Evolutionary conservation across 1,284 basidiomycete species (phyloP).

Genomic region (Flammula alnicola): DNA sequence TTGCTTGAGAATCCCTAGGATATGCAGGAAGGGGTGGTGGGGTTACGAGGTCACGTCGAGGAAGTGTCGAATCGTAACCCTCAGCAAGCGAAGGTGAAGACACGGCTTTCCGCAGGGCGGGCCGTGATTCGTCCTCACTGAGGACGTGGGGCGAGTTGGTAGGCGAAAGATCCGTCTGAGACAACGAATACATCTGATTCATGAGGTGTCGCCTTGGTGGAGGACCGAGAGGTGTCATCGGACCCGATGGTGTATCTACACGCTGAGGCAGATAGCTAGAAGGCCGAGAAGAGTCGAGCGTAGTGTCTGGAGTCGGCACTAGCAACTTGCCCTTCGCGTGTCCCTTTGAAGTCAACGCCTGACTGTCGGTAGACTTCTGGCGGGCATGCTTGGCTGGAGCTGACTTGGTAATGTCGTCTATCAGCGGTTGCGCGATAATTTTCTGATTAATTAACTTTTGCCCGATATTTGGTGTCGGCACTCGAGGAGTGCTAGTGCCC

Average conservation of each 20-base stretch:
- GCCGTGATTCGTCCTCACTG: conserved; percentile 22
- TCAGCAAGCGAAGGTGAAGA: conserved; percentile 61
- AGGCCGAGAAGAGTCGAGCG: conserved; percentile 32
- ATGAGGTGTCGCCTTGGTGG: conserved; percentile 58
- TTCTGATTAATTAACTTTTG: conserved; percentile 31
- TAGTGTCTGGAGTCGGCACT: conserved; percentile 14
- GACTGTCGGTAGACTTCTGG: conserved; percentile 34
- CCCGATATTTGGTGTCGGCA: conserved; percentile 11
- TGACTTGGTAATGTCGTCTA: conserved; percentile 27
- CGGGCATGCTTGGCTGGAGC: conserved; percentile 25
- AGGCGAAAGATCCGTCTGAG: conserved; percentile 54
- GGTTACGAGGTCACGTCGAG: conserved; percentile 40
- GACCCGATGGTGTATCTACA: conserved; percentile 58
- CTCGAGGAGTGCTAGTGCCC: conserved; percentile 19
- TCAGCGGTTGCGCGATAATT: conserved; percentile 36
- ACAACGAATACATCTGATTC: conserved; percentile 55
- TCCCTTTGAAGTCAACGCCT: conserved; percentile 28
- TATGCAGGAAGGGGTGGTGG: conserved; percentile 45
- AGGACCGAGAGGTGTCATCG: conserved; percentile 62
- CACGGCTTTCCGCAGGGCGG: conserved; percentile 44
- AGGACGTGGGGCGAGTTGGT: conserved; percentile 17
- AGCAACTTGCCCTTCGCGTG: conserved; percentile 19
- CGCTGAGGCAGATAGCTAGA: conserved; percentile 48
- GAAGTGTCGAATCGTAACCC: conserved; percentile 40
- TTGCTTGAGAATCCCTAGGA: conserved; percentile 27